These are phyloP conservation scores for Draba incana DNA, from an alignment of 345 rosid species.

Conservation along the genomic window DNA sequence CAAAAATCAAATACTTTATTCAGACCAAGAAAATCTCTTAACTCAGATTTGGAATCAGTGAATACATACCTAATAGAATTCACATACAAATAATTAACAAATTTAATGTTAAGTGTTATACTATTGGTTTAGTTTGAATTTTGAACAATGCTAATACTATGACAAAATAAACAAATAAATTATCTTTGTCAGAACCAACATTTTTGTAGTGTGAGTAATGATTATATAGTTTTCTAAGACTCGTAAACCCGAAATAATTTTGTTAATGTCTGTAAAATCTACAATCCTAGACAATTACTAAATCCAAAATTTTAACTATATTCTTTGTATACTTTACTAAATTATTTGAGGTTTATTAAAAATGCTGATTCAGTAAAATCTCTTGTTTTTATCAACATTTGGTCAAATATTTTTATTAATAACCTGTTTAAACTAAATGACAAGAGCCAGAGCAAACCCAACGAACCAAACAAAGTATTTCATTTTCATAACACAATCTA, in stretches of 20 bases:
- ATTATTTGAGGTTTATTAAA: no score
- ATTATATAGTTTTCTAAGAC: neutral
- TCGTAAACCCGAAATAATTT: neutral
- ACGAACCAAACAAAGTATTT: slow-evolving; percentile 34
- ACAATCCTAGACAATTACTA: neutral
- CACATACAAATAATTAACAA: neutral
- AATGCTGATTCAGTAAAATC: no score
- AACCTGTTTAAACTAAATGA: slow-evolving; percentile 41
- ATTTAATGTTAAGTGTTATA: neutral
- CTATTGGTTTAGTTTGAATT: slow-evolving; percentile 5
- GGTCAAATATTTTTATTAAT: no score
- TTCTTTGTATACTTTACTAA: neutral
- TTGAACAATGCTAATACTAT: no score
- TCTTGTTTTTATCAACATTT: no score
- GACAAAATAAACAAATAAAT: neutral
- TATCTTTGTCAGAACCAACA: slow-evolving; percentile 5
- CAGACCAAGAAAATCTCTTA: slow-evolving; percentile 2
- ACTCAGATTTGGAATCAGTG: slow-evolving; percentile 11
- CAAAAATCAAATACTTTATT: neutral
- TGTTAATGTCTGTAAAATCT: neutral
- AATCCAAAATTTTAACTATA: slow-evolving; percentile 1
- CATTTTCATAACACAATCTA: slow-evolving; percentile 30
- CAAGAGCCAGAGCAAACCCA: slow-evolving; percentile 30
- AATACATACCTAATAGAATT: neutral
- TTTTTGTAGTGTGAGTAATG: neutral